Evolutionary conservation across 2,329 filamentous ascomycete genomes (phyloP).

Genomic region (Lasiodiplodia sp.): DNA sequence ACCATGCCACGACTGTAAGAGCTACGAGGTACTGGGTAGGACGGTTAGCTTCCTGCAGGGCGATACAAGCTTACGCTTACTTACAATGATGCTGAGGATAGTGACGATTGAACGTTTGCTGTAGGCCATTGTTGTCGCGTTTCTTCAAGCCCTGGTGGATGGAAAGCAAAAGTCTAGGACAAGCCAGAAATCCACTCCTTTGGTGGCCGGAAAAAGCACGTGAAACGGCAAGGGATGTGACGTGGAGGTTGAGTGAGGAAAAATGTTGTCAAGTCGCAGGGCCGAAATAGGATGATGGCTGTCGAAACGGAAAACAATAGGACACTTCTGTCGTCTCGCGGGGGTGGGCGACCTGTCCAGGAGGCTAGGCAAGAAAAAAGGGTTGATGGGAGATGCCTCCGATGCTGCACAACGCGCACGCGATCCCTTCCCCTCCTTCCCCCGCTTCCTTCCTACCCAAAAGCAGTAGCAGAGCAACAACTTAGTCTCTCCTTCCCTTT

Average conservation of each 20-base stretch:
- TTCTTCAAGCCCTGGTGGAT: neutral
- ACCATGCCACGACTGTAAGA: constrained; percentile 44
- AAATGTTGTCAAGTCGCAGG: neutral
- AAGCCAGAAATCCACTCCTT: neutral
- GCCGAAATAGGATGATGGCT: neutral
- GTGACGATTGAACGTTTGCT: constrained; percentile 25
- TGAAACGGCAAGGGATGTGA: neutral
- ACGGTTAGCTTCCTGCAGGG: constrained; percentile 14
- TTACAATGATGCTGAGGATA: constrained; percentile 23
- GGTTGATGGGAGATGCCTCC: neutral
- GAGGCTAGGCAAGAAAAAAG: neutral
- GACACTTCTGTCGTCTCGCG: neutral
- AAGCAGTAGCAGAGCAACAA: neutral
- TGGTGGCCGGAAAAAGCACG: neutral
- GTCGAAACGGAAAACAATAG: neutral
- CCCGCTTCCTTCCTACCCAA: neutral
- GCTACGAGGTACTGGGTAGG: constrained; percentile 42
- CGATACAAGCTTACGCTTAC: neutral
- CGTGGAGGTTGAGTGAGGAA: neutral
- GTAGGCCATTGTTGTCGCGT: constrained; percentile 10
- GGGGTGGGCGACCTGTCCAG: neutral
- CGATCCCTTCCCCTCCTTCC: neutral
- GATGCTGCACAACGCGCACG: neutral
- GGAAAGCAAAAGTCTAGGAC: neutral
- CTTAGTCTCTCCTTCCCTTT: neutral